Base-by-base conservation (phyloP, 2,329 filamentous ascomycete genomes). In the Nannizziopsis arthrosporioides region DNA sequence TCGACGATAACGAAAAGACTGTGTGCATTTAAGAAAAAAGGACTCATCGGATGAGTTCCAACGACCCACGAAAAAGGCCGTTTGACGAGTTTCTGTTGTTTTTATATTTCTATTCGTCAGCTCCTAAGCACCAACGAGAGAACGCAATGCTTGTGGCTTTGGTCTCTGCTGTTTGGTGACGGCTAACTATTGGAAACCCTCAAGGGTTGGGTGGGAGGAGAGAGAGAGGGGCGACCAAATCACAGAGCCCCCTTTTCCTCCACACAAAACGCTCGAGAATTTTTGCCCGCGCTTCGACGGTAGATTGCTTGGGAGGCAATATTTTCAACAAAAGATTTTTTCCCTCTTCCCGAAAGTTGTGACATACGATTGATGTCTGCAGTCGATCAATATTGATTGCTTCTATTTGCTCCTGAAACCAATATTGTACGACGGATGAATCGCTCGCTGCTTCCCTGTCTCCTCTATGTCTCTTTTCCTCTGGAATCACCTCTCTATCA, bases 21-120 rank as follows among this genome's bases (percentile, higher is more conserved):
- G 45, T 35, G 36, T 40, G 44, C 19, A 40, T 17, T 19, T 14
- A 42, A 47, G 7, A 27, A 27, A 27, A 7, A 27, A 7, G 7
- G 38, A 37, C 37, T 47, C 36, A 19, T 36, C 12, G 38, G 38
- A 42, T 17, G 18, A 42, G 37, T 42, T 31, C 30, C 36, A 47
- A 18, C 30, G 18, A 34, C 38, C 36, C 27, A 30, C 36, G 37
- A 39, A 36, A 36, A 36, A 42, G 37, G 45, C 17, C 35, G 6
- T 41, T 41, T 47, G 44, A 47, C 44, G 44, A 47, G 36, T 47
- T 47, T 47, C 15, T 38, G 2, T 15, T 37, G 19, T 42, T 46
- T 32, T 27, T 27, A 27, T 27, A 4, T 27, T 46, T 39, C 27
- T 39, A 27, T 46, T 34, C 44, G 44, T 46, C 44, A 34, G 39